Percentiles rank a stretch among this genome's conserved stretches.
phyloP scores from a whole-genome alignment of 2,329 filamentous ascomycete genomes.

The Phaeophleospora eucalypticola region DNA sequence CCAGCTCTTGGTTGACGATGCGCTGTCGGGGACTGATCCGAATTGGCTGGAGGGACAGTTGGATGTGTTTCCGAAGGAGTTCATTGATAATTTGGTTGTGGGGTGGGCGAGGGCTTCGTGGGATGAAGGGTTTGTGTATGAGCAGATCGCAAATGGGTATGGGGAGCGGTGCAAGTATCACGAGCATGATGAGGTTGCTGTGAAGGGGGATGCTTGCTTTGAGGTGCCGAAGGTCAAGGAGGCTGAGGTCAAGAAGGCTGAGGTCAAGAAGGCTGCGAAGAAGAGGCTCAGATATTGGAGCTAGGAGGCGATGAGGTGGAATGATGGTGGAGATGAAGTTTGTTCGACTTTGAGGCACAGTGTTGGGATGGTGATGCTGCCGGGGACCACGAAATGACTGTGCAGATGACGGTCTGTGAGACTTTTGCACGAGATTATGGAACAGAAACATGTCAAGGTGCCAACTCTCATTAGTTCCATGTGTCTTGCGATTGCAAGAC shows the following conservation, averaged over 20 bases:
- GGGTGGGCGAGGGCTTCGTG: not conserved
- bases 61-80: not conserved
- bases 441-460: no score
- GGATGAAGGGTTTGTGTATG: not conserved
- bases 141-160: not conserved
- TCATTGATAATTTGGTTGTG: not conserved
- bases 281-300: no score
- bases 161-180: conserved; percentile 7
- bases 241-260: not conserved
- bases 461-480: no score
- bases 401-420: not conserved
- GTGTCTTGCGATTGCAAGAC: no score
- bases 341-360: not conserved
- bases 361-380: not conserved
- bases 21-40: not conserved
- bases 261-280: not conserved
- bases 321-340: not conserved
- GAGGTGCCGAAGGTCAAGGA: conserved; percentile 1
- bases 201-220: no score
- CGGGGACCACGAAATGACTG: not conserved
- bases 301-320: not conserved
- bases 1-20: not conserved
- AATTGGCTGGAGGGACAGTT: not conserved
- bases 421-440: not conserved
- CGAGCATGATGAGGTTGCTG: conserved; percentile 14